A percentile compares a stretch with the other conserved stretches of the same genome.
phyloP scores from a whole-genome alignment of 371 early-diverging fungal species.

The Lichtheimia hyalospora region DNA sequence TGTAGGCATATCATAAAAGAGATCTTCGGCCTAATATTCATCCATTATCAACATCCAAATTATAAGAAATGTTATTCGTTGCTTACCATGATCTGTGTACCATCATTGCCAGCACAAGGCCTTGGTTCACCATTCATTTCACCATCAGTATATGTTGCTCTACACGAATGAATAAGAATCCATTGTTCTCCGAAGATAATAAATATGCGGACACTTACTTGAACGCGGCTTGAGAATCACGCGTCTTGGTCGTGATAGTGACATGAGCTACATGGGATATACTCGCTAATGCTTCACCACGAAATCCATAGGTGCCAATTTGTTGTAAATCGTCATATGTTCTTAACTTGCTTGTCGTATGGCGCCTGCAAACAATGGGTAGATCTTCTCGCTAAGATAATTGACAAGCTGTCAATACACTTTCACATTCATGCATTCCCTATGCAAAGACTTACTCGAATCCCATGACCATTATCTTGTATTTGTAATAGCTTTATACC shows the following conservation, averaged over 20 bases:
- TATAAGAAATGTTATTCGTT: neutral
- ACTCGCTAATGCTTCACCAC: constrained; percentile 99
- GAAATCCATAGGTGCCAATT: constrained; percentile 96
- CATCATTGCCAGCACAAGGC: constrained; percentile 91
- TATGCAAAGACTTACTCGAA: constrained; percentile 50
- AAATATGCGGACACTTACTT: constrained; percentile 29
- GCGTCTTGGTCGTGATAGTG: constrained; percentile 84
- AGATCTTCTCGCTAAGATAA: constrained; percentile 68
- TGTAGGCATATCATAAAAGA: constrained; percentile 89
- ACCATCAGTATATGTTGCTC: constrained; percentile 86
- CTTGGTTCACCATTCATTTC: constrained; percentile 77
- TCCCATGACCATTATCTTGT: constrained; percentile 97
- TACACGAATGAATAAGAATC: constrained; percentile 9
- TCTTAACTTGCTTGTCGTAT: constrained; percentile 94
- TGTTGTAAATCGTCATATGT: constrained; percentile 83
- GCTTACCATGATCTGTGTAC: constrained; percentile 84
- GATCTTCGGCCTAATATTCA: constrained; percentile 72
- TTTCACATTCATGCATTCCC: neutral
- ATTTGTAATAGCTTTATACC: constrained; percentile 92
- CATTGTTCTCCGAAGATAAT: too few relatives aligned
- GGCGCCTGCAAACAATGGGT: constrained; percentile 88
- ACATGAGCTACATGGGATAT: constrained; percentile 94
- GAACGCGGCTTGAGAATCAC: constrained; percentile 82
- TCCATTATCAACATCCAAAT: neutral
- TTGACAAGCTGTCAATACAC: neutral